Evolutionary conservation across 805 yeast species (phyloP).

Genomic region (Candida tammaniensis): DNA sequence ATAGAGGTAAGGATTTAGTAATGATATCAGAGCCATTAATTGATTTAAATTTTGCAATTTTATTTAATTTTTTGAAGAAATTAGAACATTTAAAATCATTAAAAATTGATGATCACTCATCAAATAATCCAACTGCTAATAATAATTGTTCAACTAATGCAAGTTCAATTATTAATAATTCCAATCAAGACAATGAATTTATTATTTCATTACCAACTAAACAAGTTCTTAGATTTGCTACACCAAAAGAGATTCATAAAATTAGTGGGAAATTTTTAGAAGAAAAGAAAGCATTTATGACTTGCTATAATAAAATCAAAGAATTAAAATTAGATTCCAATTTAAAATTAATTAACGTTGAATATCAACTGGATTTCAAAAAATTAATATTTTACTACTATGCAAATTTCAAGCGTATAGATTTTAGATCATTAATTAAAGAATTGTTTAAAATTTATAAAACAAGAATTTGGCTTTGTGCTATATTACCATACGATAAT

Average conservation of each 20-base stretch:
- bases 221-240: conserved; percentile 73
- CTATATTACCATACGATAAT: conserved; percentile 40
- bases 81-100: conserved; percentile 62
- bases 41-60: conserved; percentile 60
- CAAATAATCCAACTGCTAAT: conserved; percentile 7
- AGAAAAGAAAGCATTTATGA: conserved; percentile 67
- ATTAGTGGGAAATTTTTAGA: conserved; percentile 63
- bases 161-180: conserved; percentile 33
- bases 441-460: conserved; percentile 43
- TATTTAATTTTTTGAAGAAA: conserved; percentile 72
- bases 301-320: conserved; percentile 50
- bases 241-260: conserved; percentile 64
- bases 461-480: conserved; percentile 47
- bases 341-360: conserved; percentile 43
- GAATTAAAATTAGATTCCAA: conserved; percentile 46
- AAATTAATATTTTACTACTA: conserved; percentile 45
- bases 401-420: conserved; percentile 45
- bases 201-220: conserved; percentile 70
- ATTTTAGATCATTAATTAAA: conserved; percentile 37
- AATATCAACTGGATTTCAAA: conserved; percentile 44
- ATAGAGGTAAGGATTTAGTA: conserved; percentile 77
- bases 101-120: conserved; percentile 27
- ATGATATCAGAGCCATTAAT: conserved; percentile 67
- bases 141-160: conserved; percentile 17
- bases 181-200: conserved; percentile 56